Evolutionary conservation across 768 basidiomycete genomes (phyloP).

Genomic region (Hypsizygus marmoreus): DNA sequence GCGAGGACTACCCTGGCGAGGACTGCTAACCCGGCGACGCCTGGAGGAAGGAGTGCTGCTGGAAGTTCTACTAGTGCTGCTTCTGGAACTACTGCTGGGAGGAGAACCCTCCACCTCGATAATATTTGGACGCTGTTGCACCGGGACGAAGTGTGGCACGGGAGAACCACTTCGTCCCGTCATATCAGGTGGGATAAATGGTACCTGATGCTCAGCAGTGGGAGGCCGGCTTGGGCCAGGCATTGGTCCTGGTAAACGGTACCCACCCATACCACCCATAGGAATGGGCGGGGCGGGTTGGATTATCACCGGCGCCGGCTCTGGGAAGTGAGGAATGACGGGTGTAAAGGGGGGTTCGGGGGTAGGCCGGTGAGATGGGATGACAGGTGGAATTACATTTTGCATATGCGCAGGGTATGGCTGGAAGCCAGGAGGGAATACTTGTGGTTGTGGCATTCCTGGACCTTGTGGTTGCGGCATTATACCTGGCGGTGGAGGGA

Average conservation of each 20-base stretch:
- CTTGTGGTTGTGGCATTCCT: conserved; percentile 14
- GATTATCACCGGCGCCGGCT: neutral
- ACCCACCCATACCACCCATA: conserved; percentile 12
- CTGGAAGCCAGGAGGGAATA: conserved; percentile 18
- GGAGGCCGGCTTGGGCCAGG: conserved; percentile 15
- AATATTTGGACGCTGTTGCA: neutral
- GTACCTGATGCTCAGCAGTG: conserved; percentile 11
- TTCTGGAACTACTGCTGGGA: conserved; percentile 7
- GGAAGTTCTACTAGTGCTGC: neutral
- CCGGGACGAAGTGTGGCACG: neutral
- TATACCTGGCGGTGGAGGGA: conserved; percentile 5
- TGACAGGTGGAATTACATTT: conserved; percentile 38
- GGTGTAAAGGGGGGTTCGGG: conserved; percentile 5
- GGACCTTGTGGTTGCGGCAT: conserved; percentile 7
- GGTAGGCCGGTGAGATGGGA: conserved; percentile 12
- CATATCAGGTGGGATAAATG: conserved; percentile 15
- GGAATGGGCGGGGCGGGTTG: conserved; percentile 22
- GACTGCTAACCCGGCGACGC: conserved; percentile 1
- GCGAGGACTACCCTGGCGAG: neutral
- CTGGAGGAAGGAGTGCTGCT: conserved; percentile 3
- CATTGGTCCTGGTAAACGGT: conserved; percentile 17
- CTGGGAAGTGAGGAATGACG: conserved; percentile 12
- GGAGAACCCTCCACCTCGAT: neutral
- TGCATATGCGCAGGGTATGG: conserved; percentile 12
- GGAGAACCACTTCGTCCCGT: conserved; percentile 1